Base-by-base conservation (phyloP, 331 rosid species). In the Rhamnella rubrinervis region DNA sequence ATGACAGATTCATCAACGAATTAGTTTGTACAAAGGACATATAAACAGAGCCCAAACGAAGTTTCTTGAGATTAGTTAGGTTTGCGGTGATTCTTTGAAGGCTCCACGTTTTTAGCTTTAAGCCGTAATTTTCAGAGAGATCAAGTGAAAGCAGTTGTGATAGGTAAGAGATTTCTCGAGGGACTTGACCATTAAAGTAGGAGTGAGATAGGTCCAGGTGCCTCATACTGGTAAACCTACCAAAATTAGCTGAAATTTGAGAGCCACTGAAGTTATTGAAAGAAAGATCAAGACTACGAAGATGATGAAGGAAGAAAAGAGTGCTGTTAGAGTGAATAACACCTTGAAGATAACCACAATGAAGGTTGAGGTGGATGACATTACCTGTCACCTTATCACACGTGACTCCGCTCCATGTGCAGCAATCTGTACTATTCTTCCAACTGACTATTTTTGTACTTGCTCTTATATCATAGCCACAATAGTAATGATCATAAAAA, bases 341-440 rank as follows among this genome's bases (percentile, higher is more conserved):
- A 7, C 68, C 75, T 21, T 47, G 66, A 69, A 71, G 72, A 37
- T 63, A 15, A 25, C 76, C 20, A 0, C 19, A 51, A 0, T 68
- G 23, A 2, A 71, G 67, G 41, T 70, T 18, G 0, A 76, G 66
- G 10, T 66, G 55, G 25, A 57, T 70, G 47, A 76, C 66, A 0
- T 76, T 35, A 10, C 73, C 70, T 4, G 70, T 40, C 6, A 39
- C 12, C 2, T 52, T 11, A 37, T 79, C 76, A 9, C 83, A 79
- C 0, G n/a, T 65, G 61, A 79, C 62, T 0, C 83, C 83, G 5
- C 17, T 8, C 83, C 83, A 79, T 13, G 61, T 16, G 55, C 78
- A 78, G 3, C 78, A 78, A 37, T 72, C 55, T 1, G 67, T 58
- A 13, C 72, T 53, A 12, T 63, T 58, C 14, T 63, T 0, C 75